Evolutionary conservation across 2,329 filamentous ascomycete genomes (phyloP).

Genomic region (Diaporthe citrichinensis): DNA sequence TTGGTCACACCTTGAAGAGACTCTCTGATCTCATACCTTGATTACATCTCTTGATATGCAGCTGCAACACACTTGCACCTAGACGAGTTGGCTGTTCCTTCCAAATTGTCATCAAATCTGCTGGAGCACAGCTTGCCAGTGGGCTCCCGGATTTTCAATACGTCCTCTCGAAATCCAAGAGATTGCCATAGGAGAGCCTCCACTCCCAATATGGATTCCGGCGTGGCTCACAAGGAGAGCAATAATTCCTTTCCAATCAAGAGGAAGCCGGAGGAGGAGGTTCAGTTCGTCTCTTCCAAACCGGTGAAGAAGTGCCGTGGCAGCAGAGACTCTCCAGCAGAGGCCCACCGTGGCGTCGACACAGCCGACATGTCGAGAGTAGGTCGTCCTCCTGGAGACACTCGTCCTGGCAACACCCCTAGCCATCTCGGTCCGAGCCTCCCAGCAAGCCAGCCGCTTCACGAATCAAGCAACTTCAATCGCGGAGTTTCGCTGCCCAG

Average conservation of each 20-base stretch:
- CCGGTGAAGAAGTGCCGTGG: constrained; percentile 41
- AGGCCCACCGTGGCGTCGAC: not conserved
- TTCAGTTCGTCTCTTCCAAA: constrained; percentile 43
- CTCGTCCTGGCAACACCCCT: not conserved
- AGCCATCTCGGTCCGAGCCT: not conserved
- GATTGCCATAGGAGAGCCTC: not conserved
- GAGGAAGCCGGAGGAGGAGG: constrained; percentile 42
- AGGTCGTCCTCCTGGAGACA: not conserved
- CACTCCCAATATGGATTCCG: constrained; percentile 16
- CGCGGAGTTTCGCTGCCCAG: constrained; percentile 34
- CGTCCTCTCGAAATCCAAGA: not conserved
- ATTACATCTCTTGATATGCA: not conserved
- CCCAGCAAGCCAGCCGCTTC: not conserved
- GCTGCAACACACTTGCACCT: not conserved
- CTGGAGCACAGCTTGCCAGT: not conserved
- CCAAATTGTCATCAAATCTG: not conserved
- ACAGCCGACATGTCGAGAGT: not conserved
- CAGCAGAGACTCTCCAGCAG: constrained; percentile 29
- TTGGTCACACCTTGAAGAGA: not conserved
- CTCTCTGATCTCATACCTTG: not conserved
- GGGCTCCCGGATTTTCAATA: not conserved
- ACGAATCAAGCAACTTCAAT: not conserved
- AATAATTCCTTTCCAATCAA: constrained; percentile 30
- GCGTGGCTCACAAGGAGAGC: not conserved
- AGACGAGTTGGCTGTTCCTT: not conserved